Percentiles rank a stretch among this genome's conserved stretches.
These are phyloP conservation scores for Leccinum solheimii DNA, from an alignment of 1,284 basidiomycete genomes.

Conservation along the genomic window DNA sequence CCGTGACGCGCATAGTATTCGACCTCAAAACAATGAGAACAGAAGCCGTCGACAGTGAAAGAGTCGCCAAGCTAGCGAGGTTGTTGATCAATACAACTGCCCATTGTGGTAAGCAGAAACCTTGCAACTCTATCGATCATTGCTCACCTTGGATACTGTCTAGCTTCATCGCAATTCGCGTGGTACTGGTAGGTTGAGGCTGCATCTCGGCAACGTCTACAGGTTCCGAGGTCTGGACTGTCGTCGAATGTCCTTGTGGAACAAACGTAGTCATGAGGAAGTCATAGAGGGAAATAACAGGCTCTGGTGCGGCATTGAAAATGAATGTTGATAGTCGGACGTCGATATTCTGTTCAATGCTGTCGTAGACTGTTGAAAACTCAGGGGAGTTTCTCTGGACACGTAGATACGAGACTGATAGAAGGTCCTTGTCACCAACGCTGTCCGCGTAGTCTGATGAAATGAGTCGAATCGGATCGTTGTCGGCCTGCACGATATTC, in stretches of 20 bases:
- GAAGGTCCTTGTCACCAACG: slow-evolving; percentile 65
- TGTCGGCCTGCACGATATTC: slow-evolving; percentile 67
- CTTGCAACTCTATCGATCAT: neutral
- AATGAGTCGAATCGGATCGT: slow-evolving; percentile 67
- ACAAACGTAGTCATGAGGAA: slow-evolving; percentile 98
- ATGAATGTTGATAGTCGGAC: slow-evolving; percentile 92
- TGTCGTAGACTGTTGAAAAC: slow-evolving; percentile 80
- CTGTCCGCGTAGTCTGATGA: slow-evolving; percentile 63
- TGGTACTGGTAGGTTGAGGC: slow-evolving; percentile 53
- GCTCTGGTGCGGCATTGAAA: slow-evolving; percentile 88
- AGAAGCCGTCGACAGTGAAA: slow-evolving; percentile 91
- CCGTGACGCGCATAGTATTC: slow-evolving; percentile 79
- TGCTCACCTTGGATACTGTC: slow-evolving; percentile 79
- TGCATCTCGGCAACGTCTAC: slow-evolving; percentile 8
- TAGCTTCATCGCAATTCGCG: slow-evolving; percentile 83
- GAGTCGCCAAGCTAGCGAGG: slow-evolving; percentile 72
- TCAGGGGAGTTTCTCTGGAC: slow-evolving; percentile 88
- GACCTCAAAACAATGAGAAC: slow-evolving; percentile 79
- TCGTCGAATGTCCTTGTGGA: slow-evolving; percentile 39
- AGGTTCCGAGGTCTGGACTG: slow-evolving; percentile 15
- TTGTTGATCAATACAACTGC: slow-evolving; percentile 86
- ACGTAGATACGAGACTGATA: slow-evolving; percentile 82
- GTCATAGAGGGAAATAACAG: slow-evolving; percentile 91
- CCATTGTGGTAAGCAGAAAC: slow-evolving; percentile 14
- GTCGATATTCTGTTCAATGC: slow-evolving; percentile 88